Base-by-base conservation (phyloP, 2,329 filamentous ascomycete genomes). In the Fusarium poae region DNA sequence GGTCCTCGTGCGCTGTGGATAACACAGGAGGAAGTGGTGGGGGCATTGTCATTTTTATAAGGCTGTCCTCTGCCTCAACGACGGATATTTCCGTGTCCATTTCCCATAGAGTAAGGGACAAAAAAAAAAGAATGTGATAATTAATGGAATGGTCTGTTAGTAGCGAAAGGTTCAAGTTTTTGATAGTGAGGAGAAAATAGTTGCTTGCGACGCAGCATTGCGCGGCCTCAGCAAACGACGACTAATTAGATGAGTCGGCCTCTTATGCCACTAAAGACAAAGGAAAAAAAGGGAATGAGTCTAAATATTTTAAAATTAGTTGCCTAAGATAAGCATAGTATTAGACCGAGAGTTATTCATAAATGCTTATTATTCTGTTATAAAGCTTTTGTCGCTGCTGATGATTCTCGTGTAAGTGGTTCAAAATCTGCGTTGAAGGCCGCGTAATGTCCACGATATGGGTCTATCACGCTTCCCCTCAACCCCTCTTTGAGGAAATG, bases 161-260 rank as follows among this genome's bases (percentile, higher is more conserved):
- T 18, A 27, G 27, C 37, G 55, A 51, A 56, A 54, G 40, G 54
- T 46, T 29, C 62, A 57, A 67, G 50, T 49, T 60, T 70, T 64
- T 57, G 63, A 51, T 52, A 34, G 59, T 67, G 40, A 45, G 51
- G 48, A 57, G 40, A 18, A 45, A 13, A 20, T 16, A 32, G 40
- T 25, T 51, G 48, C 48, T 51, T 51, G 48, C 76, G 75, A 77
- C 72, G 76, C 75, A 71, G 75, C 69, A 77, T 78, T 78, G 76
- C 76, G 76, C 74, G 76, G 77, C 73, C 73, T 70, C 73, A 67
- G 70, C 66, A 75, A 74, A 72, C 70, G 46, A 64, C 63, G 70
- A 73, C 71, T 71, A 67, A 72, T 56, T 60, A 32, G 42, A 73
- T 68, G 68, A 70, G 62, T 72, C 59, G 65, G 45, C 45, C 39